These are phyloP conservation scores for Ceratocystis variospora DNA, from an alignment of 2,329 filamentous ascomycete genomes.

Conservation along the genomic window DNA sequence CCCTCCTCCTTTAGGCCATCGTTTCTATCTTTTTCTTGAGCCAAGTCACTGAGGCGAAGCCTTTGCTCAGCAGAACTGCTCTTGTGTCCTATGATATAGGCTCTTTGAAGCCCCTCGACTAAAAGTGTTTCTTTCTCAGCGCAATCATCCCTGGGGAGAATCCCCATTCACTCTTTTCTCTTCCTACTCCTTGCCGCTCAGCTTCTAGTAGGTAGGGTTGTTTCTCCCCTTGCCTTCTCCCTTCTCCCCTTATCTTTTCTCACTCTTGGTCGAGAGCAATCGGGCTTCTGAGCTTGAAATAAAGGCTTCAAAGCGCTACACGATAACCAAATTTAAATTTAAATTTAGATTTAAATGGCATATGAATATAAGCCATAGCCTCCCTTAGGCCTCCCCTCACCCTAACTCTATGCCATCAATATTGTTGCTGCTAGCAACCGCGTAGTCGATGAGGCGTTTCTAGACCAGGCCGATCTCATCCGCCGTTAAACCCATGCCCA, in stretches of 20 bases:
- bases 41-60: background rate
- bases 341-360: background rate
- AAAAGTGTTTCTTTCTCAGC: background rate
- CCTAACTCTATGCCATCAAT: background rate
- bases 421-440: conserved; percentile 4
- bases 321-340: background rate
- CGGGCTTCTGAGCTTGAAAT: background rate
- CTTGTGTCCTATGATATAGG: background rate
- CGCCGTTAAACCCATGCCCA: background rate
- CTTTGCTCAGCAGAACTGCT: background rate
- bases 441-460: background rate
- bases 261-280: background rate
- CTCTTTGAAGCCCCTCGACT: background rate
- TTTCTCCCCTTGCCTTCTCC: background rate
- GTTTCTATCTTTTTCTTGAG: background rate
- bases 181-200: background rate
- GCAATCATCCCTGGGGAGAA: background rate
- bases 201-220: background rate
- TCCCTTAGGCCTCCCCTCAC: background rate
- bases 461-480: background rate
- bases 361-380: background rate
- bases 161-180: background rate
- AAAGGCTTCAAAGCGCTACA: background rate
- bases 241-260: background rate
- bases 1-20: background rate